phyloP scores from a whole-genome alignment of 2,329 filamentous ascomycete genomes.

The Magnaporthales sp. region DNA sequence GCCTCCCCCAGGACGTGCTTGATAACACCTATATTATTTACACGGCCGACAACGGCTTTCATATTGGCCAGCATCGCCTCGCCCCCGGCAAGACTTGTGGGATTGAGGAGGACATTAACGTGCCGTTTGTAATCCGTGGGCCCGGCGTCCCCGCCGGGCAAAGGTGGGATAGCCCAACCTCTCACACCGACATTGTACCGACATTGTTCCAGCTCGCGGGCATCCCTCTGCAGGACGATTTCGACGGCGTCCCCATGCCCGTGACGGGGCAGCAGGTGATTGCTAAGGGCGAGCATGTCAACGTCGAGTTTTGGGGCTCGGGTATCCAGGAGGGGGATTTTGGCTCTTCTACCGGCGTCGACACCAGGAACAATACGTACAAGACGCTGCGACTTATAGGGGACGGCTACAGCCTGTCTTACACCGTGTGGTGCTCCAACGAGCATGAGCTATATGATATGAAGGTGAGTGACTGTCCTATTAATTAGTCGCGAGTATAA shows the following conservation, averaged over 20 bases:
- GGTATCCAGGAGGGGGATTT: slow-evolving; percentile 14
- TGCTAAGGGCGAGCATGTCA: slow-evolving; percentile 15
- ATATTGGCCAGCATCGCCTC: slow-evolving; percentile 18
- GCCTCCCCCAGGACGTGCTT: slow-evolving; percentile 38
- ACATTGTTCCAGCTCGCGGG: slow-evolving; percentile 14
- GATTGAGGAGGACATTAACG: slow-evolving; percentile 21
- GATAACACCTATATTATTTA: slow-evolving; percentile 12
- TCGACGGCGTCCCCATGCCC: slow-evolving; percentile 16
- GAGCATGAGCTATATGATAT: slow-evolving; percentile 60
- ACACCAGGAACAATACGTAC: slow-evolving; percentile 15
- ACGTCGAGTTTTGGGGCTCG: slow-evolving; percentile 19
- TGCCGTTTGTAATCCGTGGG: slow-evolving; percentile 20
- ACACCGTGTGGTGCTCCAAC: slow-evolving; percentile 28
- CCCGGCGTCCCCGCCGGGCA: slow-evolving; percentile 15
- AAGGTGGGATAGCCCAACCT: slow-evolving; percentile 13
- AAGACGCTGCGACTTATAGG: slow-evolving; percentile 19
- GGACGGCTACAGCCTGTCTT: slow-evolving; percentile 16
- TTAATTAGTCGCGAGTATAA: too few relatives aligned
- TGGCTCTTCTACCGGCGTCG: neutral
- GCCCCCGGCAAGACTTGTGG: slow-evolving; percentile 17
- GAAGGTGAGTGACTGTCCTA: neutral
- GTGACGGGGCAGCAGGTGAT: slow-evolving; percentile 16
- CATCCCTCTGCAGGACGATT: slow-evolving; percentile 6
- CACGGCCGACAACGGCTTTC: slow-evolving; percentile 20
- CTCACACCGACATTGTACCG: slow-evolving; percentile 19